Conservation (phyloP, 805 yeast genomes). For the Ogataea minuta region DNA sequence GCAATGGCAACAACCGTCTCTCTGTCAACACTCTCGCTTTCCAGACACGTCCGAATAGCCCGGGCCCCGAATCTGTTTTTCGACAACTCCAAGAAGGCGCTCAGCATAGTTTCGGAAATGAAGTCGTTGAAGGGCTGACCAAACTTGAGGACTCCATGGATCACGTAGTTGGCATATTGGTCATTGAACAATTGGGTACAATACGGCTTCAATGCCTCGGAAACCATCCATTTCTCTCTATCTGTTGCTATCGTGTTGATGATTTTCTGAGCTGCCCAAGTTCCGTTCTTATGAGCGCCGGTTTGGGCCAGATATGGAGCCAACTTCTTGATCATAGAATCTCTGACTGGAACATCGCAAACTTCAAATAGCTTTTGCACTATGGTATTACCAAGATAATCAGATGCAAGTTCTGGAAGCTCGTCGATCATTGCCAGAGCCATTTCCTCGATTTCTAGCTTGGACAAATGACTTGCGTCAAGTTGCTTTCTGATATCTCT, state of each 20-base stretch:
- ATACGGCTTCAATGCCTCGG: conserved; percentile 70
- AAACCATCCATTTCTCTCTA: conserved; percentile 63
- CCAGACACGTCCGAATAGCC: conserved; percentile 90
- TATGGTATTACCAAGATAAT: conserved; percentile 92
- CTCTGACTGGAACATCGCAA: conserved; percentile 67
- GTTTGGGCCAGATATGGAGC: conserved; percentile 82
- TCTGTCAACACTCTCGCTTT: conserved; percentile 62
- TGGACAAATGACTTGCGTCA: conserved; percentile 52
- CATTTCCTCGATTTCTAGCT: conserved; percentile 71
- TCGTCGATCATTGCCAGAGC: conserved; percentile 84
- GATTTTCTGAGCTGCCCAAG: conserved; percentile 98
- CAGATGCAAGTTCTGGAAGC: conserved; percentile 86
- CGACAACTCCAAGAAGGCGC: conserved; percentile 76
- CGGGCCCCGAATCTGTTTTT: conserved; percentile 93
- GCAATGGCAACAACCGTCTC: conserved; percentile 75
- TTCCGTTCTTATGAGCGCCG: conserved; percentile 96
- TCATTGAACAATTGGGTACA: conserved; percentile 85
- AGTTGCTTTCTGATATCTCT: conserved; percentile 80
- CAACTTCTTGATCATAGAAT: conserved; percentile 75
- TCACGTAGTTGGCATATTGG: conserved; percentile 94
- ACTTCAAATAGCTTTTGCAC: conserved; percentile 85
- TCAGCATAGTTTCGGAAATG: conserved; percentile 77
- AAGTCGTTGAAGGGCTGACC: conserved; percentile 84
- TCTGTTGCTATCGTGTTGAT: conserved; percentile 65
- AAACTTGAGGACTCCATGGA: conserved; percentile 90